phyloP scores from a whole-genome alignment of 176 grass and related monocot species.

The Triticum timopheevii region DNA sequence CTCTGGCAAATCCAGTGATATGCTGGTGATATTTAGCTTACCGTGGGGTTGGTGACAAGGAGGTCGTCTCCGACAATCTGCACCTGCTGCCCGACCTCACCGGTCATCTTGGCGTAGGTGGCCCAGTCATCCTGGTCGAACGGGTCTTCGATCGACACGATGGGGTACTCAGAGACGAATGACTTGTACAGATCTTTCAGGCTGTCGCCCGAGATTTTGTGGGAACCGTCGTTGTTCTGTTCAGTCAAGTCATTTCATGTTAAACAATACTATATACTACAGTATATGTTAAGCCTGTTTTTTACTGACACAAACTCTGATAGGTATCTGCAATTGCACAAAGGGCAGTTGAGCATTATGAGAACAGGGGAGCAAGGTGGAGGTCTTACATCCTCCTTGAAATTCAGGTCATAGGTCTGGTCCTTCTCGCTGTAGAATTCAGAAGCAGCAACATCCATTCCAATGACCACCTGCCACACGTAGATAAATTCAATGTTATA shows the following conservation, averaged over 20 bases:
- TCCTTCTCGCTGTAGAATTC: slow-evolving; percentile 81
- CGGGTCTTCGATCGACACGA: slow-evolving; percentile 92
- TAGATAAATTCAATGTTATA: background rate
- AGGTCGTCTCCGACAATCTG: slow-evolving; percentile 98
- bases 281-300: background rate
- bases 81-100: slow-evolving; percentile 75
- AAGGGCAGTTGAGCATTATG: background rate
- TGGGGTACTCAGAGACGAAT: slow-evolving; percentile 82
- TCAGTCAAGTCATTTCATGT: background rate
- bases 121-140: slow-evolving; percentile 97
- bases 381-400: slow-evolving; percentile 78
- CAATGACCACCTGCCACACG: slow-evolving; percentile 70
- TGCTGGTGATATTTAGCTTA: slow-evolving; percentile 22
- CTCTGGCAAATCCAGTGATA: background rate
- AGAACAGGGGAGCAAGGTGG: background rate
- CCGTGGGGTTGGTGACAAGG: slow-evolving; percentile 92
- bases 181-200: slow-evolving; percentile 90
- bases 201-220: slow-evolving; percentile 75
- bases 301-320: background rate
- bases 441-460: slow-evolving; percentile 97
- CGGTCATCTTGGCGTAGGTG: slow-evolving; percentile 82
- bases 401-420: slow-evolving; percentile 84
- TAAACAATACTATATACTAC: background rate
- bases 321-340: background rate
- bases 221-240: slow-evolving; percentile 80